Evolutionary conservation across 2,329 filamentous ascomycete species (phyloP), one percentile per base, ranked within the genome.

Genomic region (Hypoxylon sp.): DNA sequence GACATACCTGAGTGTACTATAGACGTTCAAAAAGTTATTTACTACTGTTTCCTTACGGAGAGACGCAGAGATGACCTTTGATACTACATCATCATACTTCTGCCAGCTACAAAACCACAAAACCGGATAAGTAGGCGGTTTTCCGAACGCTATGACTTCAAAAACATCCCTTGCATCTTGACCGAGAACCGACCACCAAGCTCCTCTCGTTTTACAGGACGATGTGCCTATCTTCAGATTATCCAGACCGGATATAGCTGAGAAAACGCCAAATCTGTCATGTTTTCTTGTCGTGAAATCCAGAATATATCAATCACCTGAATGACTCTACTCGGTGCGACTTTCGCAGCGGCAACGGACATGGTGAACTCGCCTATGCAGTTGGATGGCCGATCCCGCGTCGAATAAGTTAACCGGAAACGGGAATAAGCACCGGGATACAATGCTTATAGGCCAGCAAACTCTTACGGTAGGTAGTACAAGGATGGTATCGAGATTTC

Each of bases 341-440:
- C 50, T 53, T 63, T 66, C 61, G 53, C 67, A 67, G 70, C 72
- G 71, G 70, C 69, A 70, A 69, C 71, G 71, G 71, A 70, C 62
- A 23, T 34, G 46, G 21, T 27, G n/a, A 58, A 59, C 43, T 70
- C 61, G 61, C 29, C 51, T 60, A 61, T 56, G 43, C 57, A 63
- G 37, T 59, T 52, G 5, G 9, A 50, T 61, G 9, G 64, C 73
- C 72, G 72, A 72, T 72, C 64, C 62, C 54, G 55, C 60, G 48
- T 68, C 69, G 68, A 64, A 51, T 67, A 62, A 34, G 32, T 43
- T 34, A 59, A 25, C 23, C 54, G 21, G 53, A 23, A 37, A 55
- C 61, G 61, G 64, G 55, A 68, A 70, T 65, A 67, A 65, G 32
- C 58, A 45, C 50, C 53, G 43, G 46, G 39, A 30, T 55, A 45